Base-by-base conservation (phyloP, 331 rosid genomes). In the Ulmus americana region DNA sequence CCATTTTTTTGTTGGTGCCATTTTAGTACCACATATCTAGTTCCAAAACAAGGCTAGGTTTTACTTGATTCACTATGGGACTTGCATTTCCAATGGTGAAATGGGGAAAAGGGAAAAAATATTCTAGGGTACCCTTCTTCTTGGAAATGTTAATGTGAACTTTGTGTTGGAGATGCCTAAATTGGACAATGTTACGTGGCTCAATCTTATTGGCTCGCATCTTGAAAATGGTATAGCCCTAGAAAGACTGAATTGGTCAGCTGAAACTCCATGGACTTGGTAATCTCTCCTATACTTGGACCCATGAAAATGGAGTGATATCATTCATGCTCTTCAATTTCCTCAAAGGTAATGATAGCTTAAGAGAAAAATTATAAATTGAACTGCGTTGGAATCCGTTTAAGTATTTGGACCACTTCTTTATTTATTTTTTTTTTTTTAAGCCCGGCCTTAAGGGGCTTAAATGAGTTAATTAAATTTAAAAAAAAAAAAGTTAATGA, bases 161-260 rank as follows among this genome's bases (percentile, higher is more conserved):
- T 48, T 51, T 13, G 48, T 47, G 48, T 71, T 40, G 35, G 77
- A 63, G 67, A 72, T 60, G 66, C 61, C 60, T 62, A 55, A 56
- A 42, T 50, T 20, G 61, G 64, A 9, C 43, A 6, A 57, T 67
- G 66, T 43, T 64, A 63, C 66, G 71, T 72, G 71, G 73, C 71
- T 4, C 52, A 16, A 59, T 70, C 52, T 69, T 39, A 22, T 11
- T 38, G 38, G 71, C 53, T 7, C 35, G 9, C 22, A 45, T n/a
- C 47, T 20, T 8, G 43, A 42, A 47, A 65, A 20, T 35, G 45
- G 16, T 55, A 45, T 13, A 55, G 45, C 13, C 22, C 53, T 50
- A 39, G 39, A 44, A 46, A 59, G 42, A 46, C 6, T 18, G 6
- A 49, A 13, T 11, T 5, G 9, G 40, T 16, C 16, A 5, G 43